A percentile compares a stretch with the other conserved stretches of the same genome.
phyloP scores from a whole-genome alignment of 2,329 filamentous ascomycete species.

The Aspergillus sojae region DNA sequence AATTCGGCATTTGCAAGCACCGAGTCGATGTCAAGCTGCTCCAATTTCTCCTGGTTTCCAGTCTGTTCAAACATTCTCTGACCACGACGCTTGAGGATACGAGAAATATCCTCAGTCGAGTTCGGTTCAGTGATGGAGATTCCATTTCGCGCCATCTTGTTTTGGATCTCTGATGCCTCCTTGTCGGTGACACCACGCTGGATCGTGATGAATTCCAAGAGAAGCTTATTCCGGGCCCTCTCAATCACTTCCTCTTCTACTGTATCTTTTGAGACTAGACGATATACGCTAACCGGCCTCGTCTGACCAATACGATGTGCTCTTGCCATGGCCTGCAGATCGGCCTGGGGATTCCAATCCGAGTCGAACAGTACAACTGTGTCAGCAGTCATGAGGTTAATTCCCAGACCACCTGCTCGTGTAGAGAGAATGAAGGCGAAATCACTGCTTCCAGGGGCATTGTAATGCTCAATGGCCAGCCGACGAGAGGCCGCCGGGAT shows the following conservation, averaged over 20 bases:
- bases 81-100: slow-evolving; percentile 95
- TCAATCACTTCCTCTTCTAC: slow-evolving; percentile 98
- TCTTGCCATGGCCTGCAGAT: slow-evolving; percentile 96
- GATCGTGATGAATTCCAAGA: slow-evolving; percentile 96
- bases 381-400: slow-evolving; percentile 98
- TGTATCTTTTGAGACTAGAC: slow-evolving; percentile 95
- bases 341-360: slow-evolving; percentile 94
- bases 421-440: slow-evolving; percentile 97
- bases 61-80: slow-evolving; percentile 99
- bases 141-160: slow-evolving; percentile 70
- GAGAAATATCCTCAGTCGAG: slow-evolving; percentile 91
- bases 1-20: slow-evolving; percentile 96
- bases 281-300: slow-evolving; percentile 92
- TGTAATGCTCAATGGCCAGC: slow-evolving; percentile 97
- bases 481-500: slow-evolving; percentile 85
- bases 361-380: slow-evolving; percentile 98
- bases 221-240: slow-evolving; percentile 92
- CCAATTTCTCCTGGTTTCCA: slow-evolving; percentile 92
- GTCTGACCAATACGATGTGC: slow-evolving; percentile 98
- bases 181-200: slow-evolving; percentile 96
- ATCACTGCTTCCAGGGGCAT: slow-evolving; percentile 91
- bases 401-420: slow-evolving; percentile 93
- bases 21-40: slow-evolving; percentile 96
- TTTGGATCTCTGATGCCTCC: slow-evolving; percentile 79
- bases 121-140: slow-evolving; percentile 71